Evolutionary conservation across 1,139 yeast species (phyloP).

Genomic region (Kodamaea derodonti): DNA sequence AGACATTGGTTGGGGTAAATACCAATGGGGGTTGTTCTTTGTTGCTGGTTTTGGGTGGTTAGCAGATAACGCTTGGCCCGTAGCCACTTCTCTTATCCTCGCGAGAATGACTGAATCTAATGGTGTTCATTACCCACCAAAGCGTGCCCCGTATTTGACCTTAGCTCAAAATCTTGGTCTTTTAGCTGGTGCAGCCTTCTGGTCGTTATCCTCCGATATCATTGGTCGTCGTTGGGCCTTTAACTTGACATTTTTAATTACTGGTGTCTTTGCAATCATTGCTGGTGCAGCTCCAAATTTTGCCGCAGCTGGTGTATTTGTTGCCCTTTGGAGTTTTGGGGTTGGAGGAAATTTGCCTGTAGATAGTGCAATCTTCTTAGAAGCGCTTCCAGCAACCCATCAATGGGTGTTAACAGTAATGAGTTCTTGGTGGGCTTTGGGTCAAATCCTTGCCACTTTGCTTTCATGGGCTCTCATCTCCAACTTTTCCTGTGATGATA

Average conservation of each 20-base stretch:
- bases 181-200: slow-evolving; percentile 38
- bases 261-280: slow-evolving; percentile 35
- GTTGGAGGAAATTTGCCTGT: slow-evolving; percentile 46
- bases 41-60: slow-evolving; percentile 47
- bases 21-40: slow-evolving; percentile 37
- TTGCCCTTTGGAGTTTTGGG: slow-evolving; percentile 42
- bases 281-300: slow-evolving; percentile 41
- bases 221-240: slow-evolving; percentile 45
- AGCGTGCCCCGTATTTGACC: slow-evolving; percentile 34
- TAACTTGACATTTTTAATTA: slow-evolving; percentile 37
- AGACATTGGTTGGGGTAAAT: slow-evolving; percentile 40
- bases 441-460: slow-evolving; percentile 37
- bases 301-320: slow-evolving; percentile 37
- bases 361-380: slow-evolving; percentile 42
- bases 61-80: slow-evolving; percentile 44
- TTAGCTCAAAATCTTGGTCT: slow-evolving; percentile 43
- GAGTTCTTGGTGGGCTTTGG: slow-evolving; percentile 45
- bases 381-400: slow-evolving; percentile 35
- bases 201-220: slow-evolving; percentile 40
- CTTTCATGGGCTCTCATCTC: slow-evolving; percentile 40
- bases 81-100: slow-evolving; percentile 34
- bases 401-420: slow-evolving; percentile 42
- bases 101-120: slow-evolving; percentile 32
- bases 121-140: slow-evolving; percentile 36
- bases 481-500: slow-evolving; percentile 32